phyloP scores from a whole-genome alignment of 169 alveolate genomes.

The Eimeria tenella region DNA sequence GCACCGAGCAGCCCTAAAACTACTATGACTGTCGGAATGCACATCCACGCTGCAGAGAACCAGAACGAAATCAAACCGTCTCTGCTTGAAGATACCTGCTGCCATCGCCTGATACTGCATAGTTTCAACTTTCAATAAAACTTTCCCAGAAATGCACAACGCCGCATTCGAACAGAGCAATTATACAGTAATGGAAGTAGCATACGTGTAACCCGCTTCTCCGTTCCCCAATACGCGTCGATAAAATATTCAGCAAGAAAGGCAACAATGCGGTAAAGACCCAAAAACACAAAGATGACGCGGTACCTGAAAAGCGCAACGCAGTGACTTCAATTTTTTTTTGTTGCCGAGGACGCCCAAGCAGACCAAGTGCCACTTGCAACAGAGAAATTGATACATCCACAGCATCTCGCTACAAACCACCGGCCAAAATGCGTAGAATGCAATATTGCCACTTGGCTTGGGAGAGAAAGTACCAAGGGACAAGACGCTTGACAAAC shows the following conservation, averaged over 20 bases:
- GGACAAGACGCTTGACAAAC: conserved; percentile 71
- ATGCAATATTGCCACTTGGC: too few species aligned
- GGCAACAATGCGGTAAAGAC: conserved; percentile 50
- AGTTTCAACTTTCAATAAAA: too few species aligned
- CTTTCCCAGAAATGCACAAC: not conserved
- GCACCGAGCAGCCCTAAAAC: conserved; percentile 44
- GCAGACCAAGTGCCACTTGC: not conserved
- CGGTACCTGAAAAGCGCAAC: conserved; percentile 58
- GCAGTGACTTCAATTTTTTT: not conserved
- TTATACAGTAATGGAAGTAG: not conserved
- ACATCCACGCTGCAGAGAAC: conserved; percentile 53
- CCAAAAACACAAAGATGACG: conserved; percentile 69
- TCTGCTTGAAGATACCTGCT: too few species aligned
- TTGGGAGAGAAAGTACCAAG: conserved; percentile 18
- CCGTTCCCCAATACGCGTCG: conserved; percentile 56
- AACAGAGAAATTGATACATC: not conserved
- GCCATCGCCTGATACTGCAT: too few species aligned
- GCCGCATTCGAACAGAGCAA: not conserved
- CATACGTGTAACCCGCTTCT: conserved; percentile 2
- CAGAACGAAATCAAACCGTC: not conserved
- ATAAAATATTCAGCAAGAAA: conserved; percentile 72
- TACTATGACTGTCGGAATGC: conserved; percentile 69
- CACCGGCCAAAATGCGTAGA: not conserved
- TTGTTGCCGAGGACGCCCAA: not conserved
- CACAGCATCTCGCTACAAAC: not conserved